Evolutionary conservation across 768 basidiomycete genomes (phyloP).

Genomic region (Mycena filopes): DNA sequence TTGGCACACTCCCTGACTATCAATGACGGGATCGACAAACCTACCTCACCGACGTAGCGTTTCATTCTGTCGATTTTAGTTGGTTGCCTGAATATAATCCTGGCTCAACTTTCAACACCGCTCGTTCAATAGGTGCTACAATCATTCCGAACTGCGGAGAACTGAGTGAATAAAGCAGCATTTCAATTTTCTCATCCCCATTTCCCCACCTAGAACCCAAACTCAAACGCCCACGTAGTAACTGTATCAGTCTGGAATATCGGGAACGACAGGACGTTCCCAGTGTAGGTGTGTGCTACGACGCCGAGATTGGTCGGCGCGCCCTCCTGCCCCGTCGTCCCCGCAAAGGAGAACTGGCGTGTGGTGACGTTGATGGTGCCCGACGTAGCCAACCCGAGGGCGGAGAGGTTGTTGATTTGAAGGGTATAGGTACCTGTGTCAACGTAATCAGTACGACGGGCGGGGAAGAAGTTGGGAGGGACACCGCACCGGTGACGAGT

Average conservation of each 20-base stretch:
- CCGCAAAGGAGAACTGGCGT: slow-evolving; percentile 33
- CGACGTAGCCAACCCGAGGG: slow-evolving; percentile 31
- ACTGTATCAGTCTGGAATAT: slow-evolving; percentile 36
- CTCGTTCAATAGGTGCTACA: too few relatives aligned
- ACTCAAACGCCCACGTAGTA: slow-evolving; percentile 39
- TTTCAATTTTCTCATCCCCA: too few relatives aligned
- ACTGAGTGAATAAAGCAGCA: too few relatives aligned
- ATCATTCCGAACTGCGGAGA: too few relatives aligned
- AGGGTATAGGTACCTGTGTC: slow-evolving; percentile 34
- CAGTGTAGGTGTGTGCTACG: slow-evolving; percentile 32
- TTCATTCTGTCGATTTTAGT: too few relatives aligned
- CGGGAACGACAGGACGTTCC: slow-evolving; percentile 35
- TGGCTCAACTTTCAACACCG: too few relatives aligned
- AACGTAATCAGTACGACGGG: too few relatives aligned
- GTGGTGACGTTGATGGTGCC: slow-evolving; percentile 34
- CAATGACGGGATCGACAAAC: too few relatives aligned
- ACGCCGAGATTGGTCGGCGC: slow-evolving; percentile 31
- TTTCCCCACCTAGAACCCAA: slow-evolving; percentile 24
- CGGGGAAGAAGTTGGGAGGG: too few relatives aligned
- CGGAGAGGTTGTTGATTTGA: slow-evolving; percentile 32
- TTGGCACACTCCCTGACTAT: too few relatives aligned
- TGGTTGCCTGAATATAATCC: too few relatives aligned
- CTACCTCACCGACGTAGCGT: too few relatives aligned
- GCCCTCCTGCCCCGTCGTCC: slow-evolving; percentile 29
- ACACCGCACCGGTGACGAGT: slow-evolving; percentile 32